Base-by-base conservation (phyloP, 495 filamentous ascomycete species). In the Aspergillus bertholletiae region DNA sequence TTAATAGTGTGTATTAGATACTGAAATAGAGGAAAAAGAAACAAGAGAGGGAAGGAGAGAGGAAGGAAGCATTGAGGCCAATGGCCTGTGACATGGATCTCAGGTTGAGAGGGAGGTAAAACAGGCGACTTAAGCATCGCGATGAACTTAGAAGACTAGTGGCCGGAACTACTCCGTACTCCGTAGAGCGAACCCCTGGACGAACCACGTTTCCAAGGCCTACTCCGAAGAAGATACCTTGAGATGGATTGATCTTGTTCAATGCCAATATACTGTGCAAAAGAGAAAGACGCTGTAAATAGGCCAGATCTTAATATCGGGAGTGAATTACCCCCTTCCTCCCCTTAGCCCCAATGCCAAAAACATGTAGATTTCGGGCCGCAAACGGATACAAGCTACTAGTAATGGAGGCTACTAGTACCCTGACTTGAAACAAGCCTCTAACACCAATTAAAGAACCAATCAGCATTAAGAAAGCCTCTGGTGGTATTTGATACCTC, bases 171-270 rank as follows among this genome's bases (percentile, higher is more conserved):
- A n/a, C n/a, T n/a, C n/a, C n/a, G n/a, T n/a, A n/a, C n/a, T n/a
- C n/a, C n/a, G n/a, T n/a, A 43, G 39, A 43, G 39, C 39, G 39
- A 43, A 54, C 56, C 56, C 56, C 56, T 58, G 56, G 51, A 54
- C 49, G 56, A 58, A 50, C 56, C 56, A 58, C 56, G 49, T 53
- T 54, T 30, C n/a, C 43, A 17, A 32, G 13, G 47, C 26, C 13
- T 8, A n/a, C n/a, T n/a, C n/a, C n/a, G n/a, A n/a, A n/a, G n/a
- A 5, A 32, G 37, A 40, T 18, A 40, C 5, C 7, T 40, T 15
- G 18, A 40, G 7, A 40, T 40, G 37, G 37, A 11, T 18, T 40
- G 13, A 3, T 8, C 37, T 17, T 6, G n/a, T 13, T 13, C 17
- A n/a, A 15, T 39, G 7, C 34, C 12, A 5, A 3, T 13, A 39